These are phyloP conservation scores for Kuraishia floccosa DNA, from an alignment of 805 yeast genomes.

Conservation along the genomic window DNA sequence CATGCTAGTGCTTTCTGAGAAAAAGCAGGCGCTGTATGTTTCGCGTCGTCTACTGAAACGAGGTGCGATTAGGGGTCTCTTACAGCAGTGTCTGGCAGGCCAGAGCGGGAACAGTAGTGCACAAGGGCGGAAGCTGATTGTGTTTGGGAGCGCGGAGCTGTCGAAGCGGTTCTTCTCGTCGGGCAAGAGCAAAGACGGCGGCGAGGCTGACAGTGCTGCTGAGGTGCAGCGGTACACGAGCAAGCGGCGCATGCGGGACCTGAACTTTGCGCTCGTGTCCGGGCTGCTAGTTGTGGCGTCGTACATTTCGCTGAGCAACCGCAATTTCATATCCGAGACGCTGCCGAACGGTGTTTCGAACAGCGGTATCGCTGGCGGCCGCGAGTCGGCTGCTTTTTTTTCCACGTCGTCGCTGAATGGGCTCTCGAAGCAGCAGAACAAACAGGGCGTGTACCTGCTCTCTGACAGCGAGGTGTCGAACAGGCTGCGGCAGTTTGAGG, in stretches of 20 bases:
- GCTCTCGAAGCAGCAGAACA: conserved; percentile 24
- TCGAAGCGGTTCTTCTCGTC: no score
- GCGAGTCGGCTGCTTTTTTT: conserved; percentile 8
- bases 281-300: conserved; percentile 21
- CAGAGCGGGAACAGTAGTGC: no score
- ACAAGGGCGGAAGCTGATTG: no score
- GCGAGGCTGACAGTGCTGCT: no score
- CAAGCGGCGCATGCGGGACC: conserved; percentile 16
- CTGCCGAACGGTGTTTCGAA: conserved; percentile 7
- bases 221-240: no score
- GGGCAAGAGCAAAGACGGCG: no score
- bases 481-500: conserved; percentile 62
- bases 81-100: no score
- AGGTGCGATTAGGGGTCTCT: neutral
- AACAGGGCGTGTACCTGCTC: conserved; percentile 45
- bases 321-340: conserved; percentile 17
- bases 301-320: conserved; percentile 16
- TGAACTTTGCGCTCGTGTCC: conserved; percentile 17
- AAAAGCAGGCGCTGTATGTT: conserved; percentile 2
- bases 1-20: conserved; percentile 5
- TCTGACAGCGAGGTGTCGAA: conserved; percentile 63
- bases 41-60: conserved; percentile 1
- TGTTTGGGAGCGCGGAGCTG: no score
- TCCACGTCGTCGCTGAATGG: conserved; percentile 35
- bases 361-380: conserved; percentile 4